These are phyloP conservation scores for Leccinum angustisporum DNA, from an alignment of 1,284 basidiomycete genomes.

Conservation along the genomic window DNA sequence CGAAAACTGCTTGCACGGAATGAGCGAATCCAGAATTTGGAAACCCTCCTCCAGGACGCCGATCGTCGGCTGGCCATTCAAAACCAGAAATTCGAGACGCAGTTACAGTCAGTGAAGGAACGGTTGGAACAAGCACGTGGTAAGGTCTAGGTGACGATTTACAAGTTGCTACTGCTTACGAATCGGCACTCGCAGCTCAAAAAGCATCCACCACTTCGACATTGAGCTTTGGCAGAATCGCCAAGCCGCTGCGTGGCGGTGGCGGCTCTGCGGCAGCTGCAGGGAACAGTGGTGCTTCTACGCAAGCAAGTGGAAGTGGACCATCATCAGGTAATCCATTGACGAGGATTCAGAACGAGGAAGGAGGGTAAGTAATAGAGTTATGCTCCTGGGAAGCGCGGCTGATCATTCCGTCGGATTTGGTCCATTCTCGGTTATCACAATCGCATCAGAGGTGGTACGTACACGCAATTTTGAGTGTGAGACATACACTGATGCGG, in stretches of 20 bases:
- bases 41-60: conserved; percentile 88
- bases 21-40: conserved; percentile 96
- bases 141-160: conserved; percentile 40
- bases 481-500: conserved; percentile 20
- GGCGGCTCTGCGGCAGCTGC: conserved; percentile 59
- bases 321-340: conserved; percentile 58
- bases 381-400: conserved; percentile 22
- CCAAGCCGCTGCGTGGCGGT: conserved; percentile 93
- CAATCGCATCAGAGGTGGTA: conserved; percentile 42
- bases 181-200: conserved; percentile 54
- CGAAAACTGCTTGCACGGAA: conserved; percentile 94
- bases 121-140: conserved; percentile 90
- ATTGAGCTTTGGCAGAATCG: conserved; percentile 89
- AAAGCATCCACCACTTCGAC: conserved; percentile 69
- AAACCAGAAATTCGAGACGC: conserved; percentile 94
- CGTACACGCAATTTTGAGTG: conserved; percentile 22
- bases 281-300: conserved; percentile 39
- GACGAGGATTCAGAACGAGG: conserved; percentile 74
- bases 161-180: conserved; percentile 14
- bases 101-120: conserved; percentile 89
- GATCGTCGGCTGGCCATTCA: conserved; percentile 88
- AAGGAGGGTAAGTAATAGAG: conserved; percentile 61
- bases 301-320: conserved; percentile 42
- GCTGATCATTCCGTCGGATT: conserved; percentile 18
- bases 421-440: conserved; percentile 10